Conservation (phyloP, 2,329 filamentous ascomycete genomes). For the Alternaria atra region DNA sequence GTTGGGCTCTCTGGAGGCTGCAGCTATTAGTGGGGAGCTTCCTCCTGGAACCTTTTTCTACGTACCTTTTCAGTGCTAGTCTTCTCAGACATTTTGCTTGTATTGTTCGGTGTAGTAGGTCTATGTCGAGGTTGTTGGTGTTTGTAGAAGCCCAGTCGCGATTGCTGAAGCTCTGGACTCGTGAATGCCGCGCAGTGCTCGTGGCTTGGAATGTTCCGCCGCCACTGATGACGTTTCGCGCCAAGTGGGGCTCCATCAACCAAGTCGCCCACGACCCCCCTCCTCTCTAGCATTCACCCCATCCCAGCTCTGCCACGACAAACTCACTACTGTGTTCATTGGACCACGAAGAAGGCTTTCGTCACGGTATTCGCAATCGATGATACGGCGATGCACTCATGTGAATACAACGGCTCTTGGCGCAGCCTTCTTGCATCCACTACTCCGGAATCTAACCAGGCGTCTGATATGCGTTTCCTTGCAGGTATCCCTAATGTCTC, state of each 20-base stretch:
- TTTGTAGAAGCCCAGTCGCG: not conserved
- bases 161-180: constrained; percentile 8
- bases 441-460: no score
- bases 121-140: not conserved
- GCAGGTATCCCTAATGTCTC: no score
- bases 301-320: not conserved
- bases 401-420: no score
- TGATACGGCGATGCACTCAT: no score
- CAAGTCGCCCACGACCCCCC: not conserved
- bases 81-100: constrained; percentile 31
- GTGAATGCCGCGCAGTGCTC: constrained; percentile 18
- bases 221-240: constrained; percentile 28
- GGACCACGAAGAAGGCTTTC: not conserved
- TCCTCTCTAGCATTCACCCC: not conserved
- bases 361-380: no score
- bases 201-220: constrained; percentile 18
- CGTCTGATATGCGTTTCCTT: no score
- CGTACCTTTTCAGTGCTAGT: constrained; percentile 21
- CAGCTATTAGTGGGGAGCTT: constrained; percentile 9
- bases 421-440: no score
- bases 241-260: constrained; percentile 17
- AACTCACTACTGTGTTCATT: no score
- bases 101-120: not conserved
- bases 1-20: constrained; percentile 53
- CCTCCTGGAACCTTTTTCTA: not conserved